phyloP scores from a whole-genome alignment of 352 stramenopile species.

The Globisporangium radiosum region DNA sequence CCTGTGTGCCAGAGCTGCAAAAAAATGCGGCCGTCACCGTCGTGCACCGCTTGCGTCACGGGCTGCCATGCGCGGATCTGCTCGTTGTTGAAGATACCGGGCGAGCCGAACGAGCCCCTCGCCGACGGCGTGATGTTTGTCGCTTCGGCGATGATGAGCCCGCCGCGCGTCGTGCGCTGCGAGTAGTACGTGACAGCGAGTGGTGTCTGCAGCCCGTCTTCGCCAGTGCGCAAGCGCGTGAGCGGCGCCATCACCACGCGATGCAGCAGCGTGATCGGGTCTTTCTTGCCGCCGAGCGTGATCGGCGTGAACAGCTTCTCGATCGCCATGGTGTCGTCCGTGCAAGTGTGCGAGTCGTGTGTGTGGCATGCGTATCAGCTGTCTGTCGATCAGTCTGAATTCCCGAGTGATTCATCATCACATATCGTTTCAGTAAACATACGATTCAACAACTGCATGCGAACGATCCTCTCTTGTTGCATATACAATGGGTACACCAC shows the following conservation, averaged over 20 bases:
- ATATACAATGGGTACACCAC: too few species aligned
- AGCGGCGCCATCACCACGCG: conserved; percentile 39
- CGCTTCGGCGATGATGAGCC: conserved; percentile 34
- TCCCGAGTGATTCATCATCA: too few species aligned
- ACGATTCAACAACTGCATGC: too few species aligned
- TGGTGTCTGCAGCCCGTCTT: conserved; percentile 10
- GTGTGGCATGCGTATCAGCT: background rate
- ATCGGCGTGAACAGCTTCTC: conserved; percentile 24
- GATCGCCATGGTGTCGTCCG: background rate
- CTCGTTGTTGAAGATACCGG: conserved; percentile 31
- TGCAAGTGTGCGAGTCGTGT: background rate
- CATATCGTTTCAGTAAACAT: too few species aligned
- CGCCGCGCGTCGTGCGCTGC: conserved; percentile 25
- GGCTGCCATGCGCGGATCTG: conserved; percentile 35
- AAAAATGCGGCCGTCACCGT: conserved; percentile 47
- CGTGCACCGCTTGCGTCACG: conserved; percentile 51
- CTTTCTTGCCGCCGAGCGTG: conserved; percentile 17
- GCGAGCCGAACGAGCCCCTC: conserved; percentile 16
- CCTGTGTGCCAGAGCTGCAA: conserved; percentile 75
- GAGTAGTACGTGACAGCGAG: conserved; percentile 29
- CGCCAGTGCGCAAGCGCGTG: conserved; percentile 17
- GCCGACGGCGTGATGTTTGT: conserved; percentile 20
- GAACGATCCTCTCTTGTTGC: too few species aligned
- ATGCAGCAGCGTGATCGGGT: conserved; percentile 24
- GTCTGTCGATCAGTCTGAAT: background rate